Base-by-base conservation (phyloP, 257 asterid species). In the Lithospermum erythrorhizon region DNA sequence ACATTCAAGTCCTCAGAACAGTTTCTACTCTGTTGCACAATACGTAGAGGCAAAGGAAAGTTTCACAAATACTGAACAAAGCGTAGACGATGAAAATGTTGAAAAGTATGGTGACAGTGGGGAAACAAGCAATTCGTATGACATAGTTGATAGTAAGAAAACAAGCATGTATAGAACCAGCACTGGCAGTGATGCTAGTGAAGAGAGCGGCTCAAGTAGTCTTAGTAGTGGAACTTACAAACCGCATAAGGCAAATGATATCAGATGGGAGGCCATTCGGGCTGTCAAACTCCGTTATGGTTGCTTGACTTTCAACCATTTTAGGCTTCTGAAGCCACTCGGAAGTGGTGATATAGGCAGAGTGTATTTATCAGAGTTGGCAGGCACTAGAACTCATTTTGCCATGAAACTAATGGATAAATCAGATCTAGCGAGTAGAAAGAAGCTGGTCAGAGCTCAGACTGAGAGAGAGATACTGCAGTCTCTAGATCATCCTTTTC, bases 301-400 rank as follows among this genome's bases (percentile, higher is more conserved):
- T 61, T 75, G 74, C 61, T 68, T 85, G 14, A 84, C 79, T 24
- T 69, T 81, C 75, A 77, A 65, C 45, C 87, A 85, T 59, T 85
- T 85, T 66, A 81, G 77, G 64, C 72, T 85, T 68, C 70, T 85
- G 75, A 83, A 74, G 65, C 81, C 81, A 62, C 95, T 85, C 11
- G 95, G 95, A 52, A 77, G 84, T 3, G 95, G 95, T 61, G 95
- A 85, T 63, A 85, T 85, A 55, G 95, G 95, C 60, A 83, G 84
- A 0, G 95, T 85, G 19, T 85, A 85, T 67, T 88, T 85, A 24
- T 84, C 95, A 29, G 88, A 83, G 65, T 72, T 85, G 74, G 65
- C 76, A 5, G 90, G 80, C 61, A 77, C 86, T 16, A 70, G 69
- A 57, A 79, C 86, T 64, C 72, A 65, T 15, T 85, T 85, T 70